phyloP scores from a whole-genome alignment of 768 basidiomycete species.

The Rubroboletus pulcherrimus region DNA sequence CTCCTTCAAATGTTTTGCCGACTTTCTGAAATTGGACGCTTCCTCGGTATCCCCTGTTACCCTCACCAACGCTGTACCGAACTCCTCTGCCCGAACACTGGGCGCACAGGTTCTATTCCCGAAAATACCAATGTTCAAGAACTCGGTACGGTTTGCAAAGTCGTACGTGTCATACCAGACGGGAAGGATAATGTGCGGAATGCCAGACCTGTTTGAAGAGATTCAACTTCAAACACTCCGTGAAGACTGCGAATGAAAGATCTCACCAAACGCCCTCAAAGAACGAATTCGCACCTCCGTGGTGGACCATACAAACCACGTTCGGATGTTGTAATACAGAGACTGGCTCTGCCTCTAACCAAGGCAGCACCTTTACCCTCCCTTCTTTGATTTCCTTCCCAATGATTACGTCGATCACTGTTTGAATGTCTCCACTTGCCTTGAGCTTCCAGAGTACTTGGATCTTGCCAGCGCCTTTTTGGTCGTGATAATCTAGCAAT shows the following conservation, averaged over 20 bases:
- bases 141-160: neutral
- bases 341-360: slow-evolving; percentile 10
- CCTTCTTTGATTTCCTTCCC: slow-evolving; percentile 5
- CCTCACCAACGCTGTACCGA: neutral
- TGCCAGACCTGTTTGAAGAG: slow-evolving; percentile 9
- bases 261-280: too few species aligned
- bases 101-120: slow-evolving; percentile 4
- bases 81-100: neutral
- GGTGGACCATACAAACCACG: too few species aligned
- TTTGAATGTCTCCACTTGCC: neutral
- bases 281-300: too few species aligned
- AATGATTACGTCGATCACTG: neutral
- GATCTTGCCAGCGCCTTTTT: neutral
- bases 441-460: slow-evolving; percentile 13
- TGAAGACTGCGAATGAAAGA: neutral
- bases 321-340: slow-evolving; percentile 1
- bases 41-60: slow-evolving; percentile 6
- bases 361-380: slow-evolving; percentile 7
- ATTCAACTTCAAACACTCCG: neutral
- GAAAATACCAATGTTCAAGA: slow-evolving; percentile 4
- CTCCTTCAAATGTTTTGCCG: slow-evolving; percentile 1
- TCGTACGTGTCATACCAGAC: slow-evolving; percentile 14
- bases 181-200: slow-evolving; percentile 8
- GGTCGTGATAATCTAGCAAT: slow-evolving; percentile 1
- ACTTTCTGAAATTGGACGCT: neutral